phyloP scores from a whole-genome alignment of 345 rosid genomes.

The Odontarrhena argentea region DNA sequence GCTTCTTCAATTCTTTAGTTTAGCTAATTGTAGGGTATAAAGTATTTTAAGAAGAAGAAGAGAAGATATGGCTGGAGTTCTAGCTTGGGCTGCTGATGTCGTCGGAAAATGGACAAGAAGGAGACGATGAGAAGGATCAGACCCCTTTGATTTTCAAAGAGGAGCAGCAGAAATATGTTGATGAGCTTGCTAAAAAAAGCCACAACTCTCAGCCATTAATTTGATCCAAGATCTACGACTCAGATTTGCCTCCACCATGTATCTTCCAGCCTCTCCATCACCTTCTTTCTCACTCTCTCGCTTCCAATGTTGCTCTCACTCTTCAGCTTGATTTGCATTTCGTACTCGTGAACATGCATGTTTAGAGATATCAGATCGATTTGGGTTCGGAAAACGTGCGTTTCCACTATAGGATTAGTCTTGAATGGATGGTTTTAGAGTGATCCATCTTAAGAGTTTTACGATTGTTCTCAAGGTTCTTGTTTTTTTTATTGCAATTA shows the following conservation, averaged over 20 bases:
- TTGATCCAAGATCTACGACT: conserved; percentile 83
- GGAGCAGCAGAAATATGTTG: conserved; percentile 69
- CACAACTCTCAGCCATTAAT: conserved; percentile 66
- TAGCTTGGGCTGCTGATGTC: conserved; percentile 96
- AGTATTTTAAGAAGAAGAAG: background rate
- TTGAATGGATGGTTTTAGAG: background rate
- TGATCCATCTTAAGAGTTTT: no score
- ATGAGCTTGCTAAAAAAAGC: conserved; percentile 70
- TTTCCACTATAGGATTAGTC: background rate
- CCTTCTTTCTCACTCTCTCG: conserved; percentile 88
- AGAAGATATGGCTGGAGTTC: conserved; percentile 68
- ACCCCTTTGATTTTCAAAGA: conserved; percentile 58
- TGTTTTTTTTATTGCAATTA: conserved; percentile 36
- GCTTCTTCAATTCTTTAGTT: conserved; percentile 12
- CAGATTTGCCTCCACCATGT: conserved; percentile 78
- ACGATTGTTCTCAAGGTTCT: conserved; percentile 7
- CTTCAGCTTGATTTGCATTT: conserved; percentile 92
- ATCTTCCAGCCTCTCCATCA: conserved; percentile 89
- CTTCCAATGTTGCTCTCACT: conserved; percentile 86
- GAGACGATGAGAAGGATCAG: conserved; percentile 39
- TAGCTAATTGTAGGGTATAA: background rate
- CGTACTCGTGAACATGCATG: conserved; percentile 74
- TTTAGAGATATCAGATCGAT: conserved; percentile 23
- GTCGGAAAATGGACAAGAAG: conserved; percentile 67
- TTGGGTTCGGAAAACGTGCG: background rate